Evolutionary conservation across 176 grass and related monocot genomes (phyloP), one percentile per base, ranked within the genome.

Genomic region (Alloteropsis semialata): DNA sequence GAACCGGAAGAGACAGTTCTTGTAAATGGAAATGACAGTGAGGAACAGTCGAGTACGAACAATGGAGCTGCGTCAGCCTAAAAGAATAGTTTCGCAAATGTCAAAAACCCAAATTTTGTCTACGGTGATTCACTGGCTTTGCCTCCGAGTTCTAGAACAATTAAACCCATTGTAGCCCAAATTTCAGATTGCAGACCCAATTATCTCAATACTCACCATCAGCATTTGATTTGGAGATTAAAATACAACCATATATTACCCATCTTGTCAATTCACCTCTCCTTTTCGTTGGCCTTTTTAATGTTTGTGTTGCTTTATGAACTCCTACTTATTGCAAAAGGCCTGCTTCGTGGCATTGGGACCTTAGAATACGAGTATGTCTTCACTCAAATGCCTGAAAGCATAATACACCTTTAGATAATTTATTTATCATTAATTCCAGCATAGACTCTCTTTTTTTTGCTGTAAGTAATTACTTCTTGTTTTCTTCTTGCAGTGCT

Each of bases 11-110:
- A 82, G 54, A 82, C 80, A 1, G 81, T 85, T 77, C 85, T 93
- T 87, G 87, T 93, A 91, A 95, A 98, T 88, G 96, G 96, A 79
- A 90, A 91, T 78, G 90, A 98, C 69, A 85, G 82, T 87, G 96
- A 98, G 91, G 89, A 98, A 90, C 87, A 94, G 85, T 89, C 74
- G 83, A 90, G 85, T 92, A 94, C 19, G 77, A 89, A 92, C 77
- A 94, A 87, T 90, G 88, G 65, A 89, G 81, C 77, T 70, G 70
- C 64, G 9, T 85, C 88, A 82, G 64, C 88, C 65, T 89, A 86
- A 84, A 88, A 84, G 84, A 82, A 86, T 74, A 82, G 48, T 82
- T 90, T 86, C 57, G 57, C 73, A 50, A 77, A 71, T 66, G 57
- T 78, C 25, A 82, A 78, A 89, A 90, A 24, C 51, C 65, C 57